Base-by-base conservation (phyloP, 1,284 basidiomycete species). In the Jaminaea rosea region DNA sequence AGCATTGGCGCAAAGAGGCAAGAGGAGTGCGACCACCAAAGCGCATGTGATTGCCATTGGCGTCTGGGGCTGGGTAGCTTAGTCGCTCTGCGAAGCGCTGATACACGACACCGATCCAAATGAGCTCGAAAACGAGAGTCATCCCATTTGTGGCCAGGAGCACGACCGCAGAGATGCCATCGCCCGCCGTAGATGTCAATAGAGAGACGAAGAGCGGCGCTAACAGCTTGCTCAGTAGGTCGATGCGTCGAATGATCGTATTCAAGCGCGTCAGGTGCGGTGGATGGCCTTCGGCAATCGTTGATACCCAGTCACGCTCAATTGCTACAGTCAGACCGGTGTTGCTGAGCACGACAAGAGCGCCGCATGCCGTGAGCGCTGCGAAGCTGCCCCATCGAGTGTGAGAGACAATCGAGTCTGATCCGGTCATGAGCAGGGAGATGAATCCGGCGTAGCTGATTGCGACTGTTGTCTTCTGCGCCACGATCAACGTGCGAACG, bases 291-390 rank as follows among this genome's bases (percentile, higher is more conserved):
- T 45, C 52, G 0, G 77, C 76, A 52, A 81, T 79, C 42, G 74
- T 65, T 0, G 77, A 78, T 0, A 79, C 78, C 80, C 81, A 82
- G 54, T 82, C 81, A n/a, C 80, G 69, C 64, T 82, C 80, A n/a
- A 82, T 75, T 0, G 78, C 77, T 1, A 82, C 78, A 1, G 77
- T 77, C 34, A 80, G 78, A 9, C 77, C 76, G 1, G 78, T 77
- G 41, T 77, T 78, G 4, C 78, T 74, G 0, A 82, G 67, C 28
- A 61, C 60, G 2, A 68, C 47, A 3, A 55, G 54, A 32, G 59
- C 78, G 0, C 79, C 79, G 2, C 71, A 65, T 1, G 78, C 3
- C 0, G 76, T 69, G 29, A 81, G 73, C n/a, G 76, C 45, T 0
- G 72, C 67, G 56, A 81, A 79, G 45, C 77, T 60, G 9, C 57